Base-by-base conservation (phyloP, 2,329 filamentous ascomycete species). In the Metarhizium guizhouense region DNA sequence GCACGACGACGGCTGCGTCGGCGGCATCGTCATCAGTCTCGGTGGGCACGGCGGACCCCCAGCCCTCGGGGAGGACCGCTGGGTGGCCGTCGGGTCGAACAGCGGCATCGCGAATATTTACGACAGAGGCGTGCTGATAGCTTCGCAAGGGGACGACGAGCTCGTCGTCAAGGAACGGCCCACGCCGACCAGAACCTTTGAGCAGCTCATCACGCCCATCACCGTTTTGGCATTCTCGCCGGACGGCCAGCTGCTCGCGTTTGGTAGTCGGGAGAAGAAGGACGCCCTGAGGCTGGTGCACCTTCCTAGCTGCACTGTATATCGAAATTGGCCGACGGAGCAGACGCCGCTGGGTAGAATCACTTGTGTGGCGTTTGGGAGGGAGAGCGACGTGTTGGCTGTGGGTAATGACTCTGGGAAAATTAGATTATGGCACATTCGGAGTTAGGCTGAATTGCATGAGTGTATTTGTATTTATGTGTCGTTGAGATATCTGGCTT, bases 41-140 rank as follows among this genome's bases (percentile, higher is more conserved):
- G 93, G 94, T 38, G 88, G 88, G 0, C 76, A 77, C 32, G 76
- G 77, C 65, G 86, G 85, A 0, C 81, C 85, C 8, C 66, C 68
- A 4, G 72, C 73, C 48, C 74, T 92, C 4, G 93, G 92, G 30
- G 86, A 86, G 4, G 89, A 96, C 71, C 80, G 89, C 56, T 99
- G 92, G 91, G 83, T 96, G 14, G 91, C 89, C 0, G 77, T 96
- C 47, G 94, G 94, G 11, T 92, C 87, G 57, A 88, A 83, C 60
- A 91, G 84, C 59, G 94, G 94, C 57, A 88, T 99, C 56, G 84
- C 95, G 56, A 97, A 97, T 70, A 79, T 99, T 58, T 99, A 99
- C 74, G 90, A 97, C 68, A 86, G 94, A 5, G 76, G 81, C 60
- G 76, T 80, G 32, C 85, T 90, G 73, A 72, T 81, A 50, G 62